phyloP scores from a whole-genome alignment of 2,329 filamentous ascomycete species.

The Shiraia sp. region DNA sequence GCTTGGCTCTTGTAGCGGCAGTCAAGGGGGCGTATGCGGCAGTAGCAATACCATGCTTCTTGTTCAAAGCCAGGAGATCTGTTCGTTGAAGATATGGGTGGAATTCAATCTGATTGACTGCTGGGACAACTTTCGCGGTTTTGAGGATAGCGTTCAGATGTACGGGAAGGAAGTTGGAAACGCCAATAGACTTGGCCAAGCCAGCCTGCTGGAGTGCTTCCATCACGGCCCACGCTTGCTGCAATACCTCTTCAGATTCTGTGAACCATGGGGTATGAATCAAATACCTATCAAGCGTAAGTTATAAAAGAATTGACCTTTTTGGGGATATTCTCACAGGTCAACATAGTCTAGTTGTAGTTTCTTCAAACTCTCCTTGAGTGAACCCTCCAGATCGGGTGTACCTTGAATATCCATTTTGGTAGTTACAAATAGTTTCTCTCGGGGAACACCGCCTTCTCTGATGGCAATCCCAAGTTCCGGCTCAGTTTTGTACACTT shows the following conservation, averaged over 20 bases:
- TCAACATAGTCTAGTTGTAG: slow-evolving; percentile 65
- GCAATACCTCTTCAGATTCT: slow-evolving; percentile 57
- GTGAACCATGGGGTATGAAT: slow-evolving; percentile 66
- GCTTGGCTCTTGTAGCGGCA: slow-evolving; percentile 58
- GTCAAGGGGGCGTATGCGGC: slow-evolving; percentile 53
- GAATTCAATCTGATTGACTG: slow-evolving; percentile 70
- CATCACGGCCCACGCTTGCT: slow-evolving; percentile 63
- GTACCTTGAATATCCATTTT: slow-evolving; percentile 58
- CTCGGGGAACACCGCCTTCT: slow-evolving; percentile 48
- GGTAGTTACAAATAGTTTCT: slow-evolving; percentile 58
- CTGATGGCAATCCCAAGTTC: slow-evolving; percentile 55
- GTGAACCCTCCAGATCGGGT: slow-evolving; percentile 58
- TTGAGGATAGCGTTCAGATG: slow-evolving; percentile 60
- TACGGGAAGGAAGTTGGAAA: slow-evolving; percentile 61
- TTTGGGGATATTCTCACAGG: slow-evolving; percentile 49
- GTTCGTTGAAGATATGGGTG: slow-evolving; percentile 69
- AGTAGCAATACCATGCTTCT: slow-evolving; percentile 53
- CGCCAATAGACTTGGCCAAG: slow-evolving; percentile 64
- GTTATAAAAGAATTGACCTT: background rate
- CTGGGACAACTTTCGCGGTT: slow-evolving; percentile 59
- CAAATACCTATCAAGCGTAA: slow-evolving; percentile 53
- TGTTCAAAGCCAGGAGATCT: slow-evolving; percentile 59
- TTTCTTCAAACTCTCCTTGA: slow-evolving; percentile 62
- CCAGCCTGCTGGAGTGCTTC: slow-evolving; percentile 61
- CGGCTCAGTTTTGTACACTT: slow-evolving; percentile 56